Conservation (phyloP, 352 stramenopile genomes). For the Globisporangium nunn region DNA sequence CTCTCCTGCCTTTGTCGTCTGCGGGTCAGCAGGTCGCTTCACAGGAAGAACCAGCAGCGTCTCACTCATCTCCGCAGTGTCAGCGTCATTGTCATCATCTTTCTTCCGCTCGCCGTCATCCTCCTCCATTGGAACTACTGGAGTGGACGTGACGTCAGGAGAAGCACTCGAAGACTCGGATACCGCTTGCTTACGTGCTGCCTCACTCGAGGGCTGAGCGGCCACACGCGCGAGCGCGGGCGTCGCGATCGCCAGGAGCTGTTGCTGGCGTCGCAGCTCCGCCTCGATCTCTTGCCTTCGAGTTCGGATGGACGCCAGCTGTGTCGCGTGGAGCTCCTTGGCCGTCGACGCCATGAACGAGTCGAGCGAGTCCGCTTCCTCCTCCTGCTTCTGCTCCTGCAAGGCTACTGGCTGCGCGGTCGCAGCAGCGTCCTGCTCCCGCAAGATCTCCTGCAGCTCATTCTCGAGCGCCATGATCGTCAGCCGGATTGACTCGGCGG, state of each 20-base stretch:
- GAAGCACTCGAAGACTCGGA: background rate
- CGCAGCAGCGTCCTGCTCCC: constrained; percentile 11
- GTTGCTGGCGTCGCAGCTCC: constrained; percentile 36
- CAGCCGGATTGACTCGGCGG: constrained; percentile 40
- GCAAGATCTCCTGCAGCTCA: constrained; percentile 24
- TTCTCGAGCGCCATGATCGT: constrained; percentile 35
- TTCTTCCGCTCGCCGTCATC: background rate
- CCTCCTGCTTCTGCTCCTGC: constrained; percentile 12
- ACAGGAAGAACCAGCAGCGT: background rate
- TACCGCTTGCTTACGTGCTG: background rate
- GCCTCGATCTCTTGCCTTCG: constrained; percentile 23
- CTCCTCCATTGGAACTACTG: background rate
- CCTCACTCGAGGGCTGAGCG: background rate
- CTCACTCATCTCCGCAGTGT: no score
- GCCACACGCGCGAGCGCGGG: constrained; percentile 28
- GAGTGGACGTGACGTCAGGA: no score
- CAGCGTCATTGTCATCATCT: no score
- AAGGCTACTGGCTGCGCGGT: background rate
- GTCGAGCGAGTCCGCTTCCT: constrained; percentile 44
- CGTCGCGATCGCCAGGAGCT: constrained; percentile 45
- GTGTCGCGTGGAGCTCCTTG: constrained; percentile 32
- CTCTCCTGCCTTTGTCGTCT: background rate
- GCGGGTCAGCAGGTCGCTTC: background rate
- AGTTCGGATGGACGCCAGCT: constrained; percentile 19
- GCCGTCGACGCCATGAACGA: constrained; percentile 59